Base-by-base conservation (phyloP, 345 rosid species). In the Lepidium africanum region DNA sequence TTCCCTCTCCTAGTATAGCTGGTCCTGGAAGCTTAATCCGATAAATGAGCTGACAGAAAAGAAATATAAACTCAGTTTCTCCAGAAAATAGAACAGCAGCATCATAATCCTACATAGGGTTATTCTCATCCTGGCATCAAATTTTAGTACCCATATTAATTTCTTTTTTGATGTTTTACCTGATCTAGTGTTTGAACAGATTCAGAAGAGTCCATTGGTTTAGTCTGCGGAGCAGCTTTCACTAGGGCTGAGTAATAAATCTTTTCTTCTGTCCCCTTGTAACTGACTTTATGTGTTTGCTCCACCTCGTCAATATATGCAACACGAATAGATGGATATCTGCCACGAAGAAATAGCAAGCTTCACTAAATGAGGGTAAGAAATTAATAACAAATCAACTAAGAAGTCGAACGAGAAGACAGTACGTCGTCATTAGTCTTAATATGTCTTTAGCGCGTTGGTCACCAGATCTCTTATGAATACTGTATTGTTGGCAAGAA, bases 221-320 rank as follows among this genome's bases (percentile, higher is more conserved):
- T 82, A n/a, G 80, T 71, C 38, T 84, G 87, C 12, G 79, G 73
- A 33, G 88, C 85, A 61, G 85, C 96, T 79, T 82, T 87, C 68
- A 82, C 90, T 50, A 85, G 85, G 71, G 90, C 85, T 50, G 90
- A 85, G 73, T 85, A 85, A 68, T 87, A 87, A 57, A 76, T 82
- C 71, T 82, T 87, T 75, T 85, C 78, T 62, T 80, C 79, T 84
- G 93, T 58, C 46, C 79, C 82, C 59, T 67, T 78, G 54, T 81
- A 67, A 55, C 77, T 78, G n/a, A 75, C 86, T 76, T 82, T 76
- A 72, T 71, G 84, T 39, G 88, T 78, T 75, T 83, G 85, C 73
- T 87, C 93, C 16, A 83, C 86, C 80, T 87, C 93, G 69, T 87
- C 93, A 5, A 87, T 85, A 70, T 83, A 87, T 36, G 93, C 87